Conservation (phyloP, 345 rosid genomes). For the Viola odorata region DNA sequence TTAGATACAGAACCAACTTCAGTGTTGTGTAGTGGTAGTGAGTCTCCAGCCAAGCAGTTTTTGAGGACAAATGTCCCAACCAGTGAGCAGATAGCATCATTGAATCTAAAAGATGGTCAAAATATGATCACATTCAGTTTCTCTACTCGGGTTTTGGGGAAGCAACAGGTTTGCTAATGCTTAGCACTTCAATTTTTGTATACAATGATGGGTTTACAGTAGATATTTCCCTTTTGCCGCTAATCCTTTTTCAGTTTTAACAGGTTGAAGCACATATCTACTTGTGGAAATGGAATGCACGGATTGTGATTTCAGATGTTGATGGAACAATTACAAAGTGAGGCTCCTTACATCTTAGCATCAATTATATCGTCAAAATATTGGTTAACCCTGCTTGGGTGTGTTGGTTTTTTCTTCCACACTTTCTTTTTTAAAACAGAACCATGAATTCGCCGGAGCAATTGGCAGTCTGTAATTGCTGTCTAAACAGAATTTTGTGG, state of each 20-base stretch:
- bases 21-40: slow-evolving; percentile 27
- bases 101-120: slow-evolving; percentile 91
- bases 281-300: slow-evolving; percentile 91
- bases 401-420: neutral
- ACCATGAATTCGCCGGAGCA: no score
- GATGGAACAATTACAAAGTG: slow-evolving; percentile 97
- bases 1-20: slow-evolving; percentile 28
- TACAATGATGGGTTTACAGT: neutral
- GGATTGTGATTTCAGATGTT: slow-evolving; percentile 89
- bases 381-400: neutral
- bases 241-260: slow-evolving; percentile 13
- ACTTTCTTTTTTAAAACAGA: no score
- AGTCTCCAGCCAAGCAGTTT: slow-evolving; percentile 61
- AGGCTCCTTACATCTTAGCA: slow-evolving; percentile 6
- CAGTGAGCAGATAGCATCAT: slow-evolving; percentile 76
- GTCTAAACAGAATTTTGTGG: no score
- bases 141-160: slow-evolving; percentile 83
- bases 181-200: neutral
- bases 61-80: slow-evolving; percentile 78
- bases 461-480: no score
- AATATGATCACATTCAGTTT: slow-evolving; percentile 79
- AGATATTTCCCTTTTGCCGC: slow-evolving; percentile 2
- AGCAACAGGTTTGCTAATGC: slow-evolving; percentile 58
- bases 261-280: slow-evolving; percentile 93
- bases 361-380: neutral